Base-by-base conservation (phyloP, 202 grass and related monocot genomes). In the Cymbopogon flexuosus region DNA sequence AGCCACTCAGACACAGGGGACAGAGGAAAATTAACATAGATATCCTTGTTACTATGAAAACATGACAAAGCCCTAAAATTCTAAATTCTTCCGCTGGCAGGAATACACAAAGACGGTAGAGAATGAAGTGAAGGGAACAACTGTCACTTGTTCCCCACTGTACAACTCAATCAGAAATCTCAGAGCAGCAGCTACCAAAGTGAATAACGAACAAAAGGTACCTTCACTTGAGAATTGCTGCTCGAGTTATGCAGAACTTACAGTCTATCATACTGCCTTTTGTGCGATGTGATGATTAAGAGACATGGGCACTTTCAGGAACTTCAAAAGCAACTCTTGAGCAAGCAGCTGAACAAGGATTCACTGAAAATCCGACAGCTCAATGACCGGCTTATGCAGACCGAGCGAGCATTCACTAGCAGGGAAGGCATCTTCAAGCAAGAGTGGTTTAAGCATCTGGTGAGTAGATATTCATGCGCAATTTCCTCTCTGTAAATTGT, bases 391-490 rank as follows among this genome's bases (percentile, higher is more conserved):
- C 81, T 98, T 71, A 94, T 94, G 67, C 89, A 88, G 88, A 84
- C 88, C 5, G 92, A 97, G 29, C 81, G 95, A 31, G 95, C 90
- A 68, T 89, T 93, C 79, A 94, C 89, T 33, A 93, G 85, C 77
- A 79, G 81, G 72, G 87, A 97, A 51, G 90, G 95, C 7, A 68
- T 97, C 37, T 43, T 46, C 24, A 81, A 75, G 56, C 89, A 73
- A 76, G 71, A 88, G 83, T 98, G 90, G 92, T 92, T 27, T 83
- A 94, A 97, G 80, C 95, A 97, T 89, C 74, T 97, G 81, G 92
- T 97, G 77, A 70, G 84, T 39, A 37, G 70, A 81, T 27, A 81
- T 72, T 62, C 33, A 11, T 42, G 41, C 54, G 24, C 10, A 72
- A n/a, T 36, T 73, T 29, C 7, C 57, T 73, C 4, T 40, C 35